Evolutionary conservation across 805 yeast species (phyloP), one percentile per base, ranked within the genome.

Genomic region (Yamadazyma nakazawae): DNA sequence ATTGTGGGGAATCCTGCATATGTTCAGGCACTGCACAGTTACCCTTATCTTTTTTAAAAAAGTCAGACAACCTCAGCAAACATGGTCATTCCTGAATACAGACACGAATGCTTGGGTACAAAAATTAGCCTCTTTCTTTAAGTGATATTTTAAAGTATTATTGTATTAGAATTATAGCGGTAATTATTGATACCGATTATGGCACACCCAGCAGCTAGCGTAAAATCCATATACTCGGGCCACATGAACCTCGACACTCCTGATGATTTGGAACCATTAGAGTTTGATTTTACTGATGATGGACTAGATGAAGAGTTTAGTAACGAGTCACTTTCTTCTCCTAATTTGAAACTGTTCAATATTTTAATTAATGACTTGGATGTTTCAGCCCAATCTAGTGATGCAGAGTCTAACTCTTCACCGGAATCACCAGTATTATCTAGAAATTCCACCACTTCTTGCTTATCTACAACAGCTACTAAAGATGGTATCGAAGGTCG

Each of bases 401-500:
- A 45, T 28, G 9, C n/a, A 14, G 47, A 39, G 34, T 28, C 40
- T 17, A 36, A 37, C 9, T 26, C 24, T 5, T 32, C 37, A 8
- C 38, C 32, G 17, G 43, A 21, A 13, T 79, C 87, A 1, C 69
- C 87, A 37, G 84, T 85, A 0, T 57, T 79, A 17, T 82, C 88
- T 0, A 71, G 88, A 41, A 75, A 77, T 39, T 80, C 85, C 19
- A 76, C 78, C 16, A 80, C 86, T 0, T 81, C 88, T 1, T 84
- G 86, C 30, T 59, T 84, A n/a, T 82, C 88, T 0, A 81, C 84
- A 34, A 82, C 85, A 4, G 89, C 89, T 18, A 82, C 87, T 14
- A 84, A 84, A 54, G 89, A 84, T 60, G 89, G 90, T 0, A 62
- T 83, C 3, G 88, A 84, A 57, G 90, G 90, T 4, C 76, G 78